Conservation (phyloP, 2,329 filamentous ascomycete genomes). For the Trichoderma sp. region DNA sequence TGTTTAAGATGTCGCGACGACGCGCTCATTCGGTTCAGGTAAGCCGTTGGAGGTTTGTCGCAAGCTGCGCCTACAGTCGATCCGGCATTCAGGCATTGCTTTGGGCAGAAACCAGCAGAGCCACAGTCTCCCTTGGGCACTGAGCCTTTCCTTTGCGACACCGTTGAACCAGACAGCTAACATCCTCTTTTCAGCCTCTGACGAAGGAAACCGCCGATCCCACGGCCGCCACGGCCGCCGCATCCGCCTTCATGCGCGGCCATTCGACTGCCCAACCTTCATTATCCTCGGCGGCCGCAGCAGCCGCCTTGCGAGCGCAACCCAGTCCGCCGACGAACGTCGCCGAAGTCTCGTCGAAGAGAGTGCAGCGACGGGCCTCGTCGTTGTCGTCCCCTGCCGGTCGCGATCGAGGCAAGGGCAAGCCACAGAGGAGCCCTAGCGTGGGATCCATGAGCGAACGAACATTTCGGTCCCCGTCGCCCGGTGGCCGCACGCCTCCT, state of each 20-base stretch:
- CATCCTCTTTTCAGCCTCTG: constrained; percentile 54
- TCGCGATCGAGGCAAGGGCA: constrained; percentile 46
- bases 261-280: constrained; percentile 61
- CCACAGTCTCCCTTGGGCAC: too few species aligned
- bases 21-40: constrained; percentile 53
- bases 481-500: constrained; percentile 44
- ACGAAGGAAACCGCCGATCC: constrained; percentile 67
- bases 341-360: constrained; percentile 83
- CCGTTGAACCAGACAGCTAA: background rate
- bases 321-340: constrained; percentile 78
- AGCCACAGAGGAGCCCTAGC: constrained; percentile 68
- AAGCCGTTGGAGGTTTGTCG: constrained; percentile 29
- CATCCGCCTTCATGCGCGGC: constrained; percentile 75
- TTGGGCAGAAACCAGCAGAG: background rate
- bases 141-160: background rate
- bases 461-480: constrained; percentile 80
- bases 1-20: constrained; percentile 57
- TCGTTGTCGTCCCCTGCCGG: constrained; percentile 71
- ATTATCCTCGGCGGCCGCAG: constrained; percentile 83
- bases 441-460: constrained; percentile 84
- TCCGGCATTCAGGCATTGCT: background rate
- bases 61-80: background rate
- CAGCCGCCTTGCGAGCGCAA: constrained; percentile 77
- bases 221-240: constrained; percentile 77
- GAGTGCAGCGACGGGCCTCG: constrained; percentile 71